Evolutionary conservation across 306 rosid genomes (phyloP), one percentile per base, ranked within the genome.

Genomic region (Cicer yamashitae): DNA sequence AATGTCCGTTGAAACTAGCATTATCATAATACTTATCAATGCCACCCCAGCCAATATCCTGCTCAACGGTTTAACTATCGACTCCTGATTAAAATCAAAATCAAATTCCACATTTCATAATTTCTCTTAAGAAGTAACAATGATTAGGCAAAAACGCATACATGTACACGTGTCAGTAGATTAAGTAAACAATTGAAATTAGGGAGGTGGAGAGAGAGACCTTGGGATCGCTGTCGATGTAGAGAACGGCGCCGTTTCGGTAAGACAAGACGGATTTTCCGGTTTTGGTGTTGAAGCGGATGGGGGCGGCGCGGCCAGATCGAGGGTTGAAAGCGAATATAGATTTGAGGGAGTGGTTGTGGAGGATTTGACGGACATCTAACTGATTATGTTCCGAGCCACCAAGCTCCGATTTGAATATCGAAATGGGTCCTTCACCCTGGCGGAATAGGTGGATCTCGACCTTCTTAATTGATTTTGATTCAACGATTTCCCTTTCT

Each of bases 221-320:
- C 96, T 82, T 84, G 14, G 97, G 97, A 80, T 92, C 96, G 62
- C 93, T 90, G 53, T 92, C 97, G 10, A 92, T 71, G 75, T 34
- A 57, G 10, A 92, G 40, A 17, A 78, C 89, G 7, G 93, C 77
- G 52, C 88, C 97, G 77, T 87, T 83, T 67, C 53, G 88, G 52
- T 88, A 90, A 17, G 79, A 17, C 71, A 90, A 57, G 1, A 84
- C 12, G 8, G 97, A 90, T 43, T 90, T 82, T 50, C 97, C 97
- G 10, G 83, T 90, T 74, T 76, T 86, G 11, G 87, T 87, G 79
- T 83, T 14, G 48, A 70, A 6, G 10, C 75, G 75, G 3, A 70
- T 70, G 4, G 75, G 75, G 62, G 48, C 86, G 9, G 89, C 86
- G 22, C 97, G 97, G 18, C 87, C 91, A 11, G 90, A 73, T 44